These are phyloP conservation scores for Pseudogymnoascus sp. DNA, from an alignment of 2,329 filamentous ascomycete species.

Conservation along the genomic window DNA sequence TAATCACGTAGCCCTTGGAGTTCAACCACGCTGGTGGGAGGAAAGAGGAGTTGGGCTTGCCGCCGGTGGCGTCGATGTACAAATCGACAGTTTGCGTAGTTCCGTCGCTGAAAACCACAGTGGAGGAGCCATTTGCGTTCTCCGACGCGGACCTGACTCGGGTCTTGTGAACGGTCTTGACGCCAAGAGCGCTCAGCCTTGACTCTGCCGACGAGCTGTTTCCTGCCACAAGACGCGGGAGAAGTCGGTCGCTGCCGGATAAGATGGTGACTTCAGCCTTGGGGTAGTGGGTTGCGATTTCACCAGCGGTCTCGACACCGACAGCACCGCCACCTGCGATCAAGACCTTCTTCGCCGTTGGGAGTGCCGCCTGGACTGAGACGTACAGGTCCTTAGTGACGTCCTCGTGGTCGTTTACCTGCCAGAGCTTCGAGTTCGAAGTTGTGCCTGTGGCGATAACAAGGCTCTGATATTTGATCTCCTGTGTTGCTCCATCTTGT, in stretches of 20 bases:
- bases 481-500: slow-evolving; percentile 11
- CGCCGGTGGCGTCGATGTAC: slow-evolving; percentile 40
- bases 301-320: slow-evolving; percentile 27
- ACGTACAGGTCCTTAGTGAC: slow-evolving; percentile 6
- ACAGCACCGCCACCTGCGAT: slow-evolving; percentile 26
- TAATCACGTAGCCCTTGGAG: slow-evolving; percentile 38
- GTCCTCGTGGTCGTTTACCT: slow-evolving; percentile 34
- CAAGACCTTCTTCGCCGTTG: slow-evolving; percentile 20
- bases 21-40: slow-evolving; percentile 40
- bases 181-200: slow-evolving; percentile 41
- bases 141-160: slow-evolving; percentile 29
- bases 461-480: slow-evolving; percentile 39
- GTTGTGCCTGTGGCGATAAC: slow-evolving; percentile 44
- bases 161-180: slow-evolving; percentile 37
- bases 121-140: slow-evolving; percentile 22
- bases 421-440: slow-evolving; percentile 39
- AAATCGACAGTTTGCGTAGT: slow-evolving; percentile 33
- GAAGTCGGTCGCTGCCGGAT: slow-evolving; percentile 12
- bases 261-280: slow-evolving; percentile 17
- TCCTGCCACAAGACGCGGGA: slow-evolving; percentile 8
- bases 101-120: slow-evolving; percentile 38
- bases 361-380: slow-evolving; percentile 7
- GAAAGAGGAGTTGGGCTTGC: slow-evolving; percentile 34
- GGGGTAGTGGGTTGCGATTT: slow-evolving; percentile 20
- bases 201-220: slow-evolving; percentile 26